Base-by-base conservation (phyloP, 495 filamentous ascomycete genomes). In the Penicillium cinerascens region DNA sequence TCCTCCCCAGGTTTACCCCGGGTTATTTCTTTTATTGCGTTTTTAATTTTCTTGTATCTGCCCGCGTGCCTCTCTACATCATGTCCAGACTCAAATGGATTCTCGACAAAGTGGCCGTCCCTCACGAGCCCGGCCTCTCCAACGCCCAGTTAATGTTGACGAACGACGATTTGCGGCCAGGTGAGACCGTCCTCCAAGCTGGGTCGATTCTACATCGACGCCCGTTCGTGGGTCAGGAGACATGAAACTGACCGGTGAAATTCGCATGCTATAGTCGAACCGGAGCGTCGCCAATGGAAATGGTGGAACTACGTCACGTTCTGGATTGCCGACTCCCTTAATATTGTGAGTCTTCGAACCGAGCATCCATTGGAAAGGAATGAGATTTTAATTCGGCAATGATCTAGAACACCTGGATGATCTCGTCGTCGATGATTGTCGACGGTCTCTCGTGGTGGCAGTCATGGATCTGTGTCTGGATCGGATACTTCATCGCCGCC, bases 301-400 rank as follows among this genome's bases (percentile, higher is more conserved):
- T 75, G 88, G 47, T 87, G 85, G 80, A 96, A 96, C 63, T 97
- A 91, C 60, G 83, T 96, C 48, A 87, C 85, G 17, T 95, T 95
- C 63, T 93, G 90, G 90, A 80, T 95, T 65, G 89, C 92, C 27
- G 92, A 97, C 71, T 92, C 88, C 6, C 90, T 96, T 69, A 97
- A 97, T 68, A 95, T 97, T 68, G 81, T 83, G 64, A 61, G 79
- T 76, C 35, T 25, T 25, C 16, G 21, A 21, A 6, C 3, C 20
- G 25, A 25, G 6, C 11, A 18, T 4, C 46, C 26, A n/a, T n/a
- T n/a, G n/a, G n/a, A n/a, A n/a, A n/a, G n/a, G 18, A 25, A 27
- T 20, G 9, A 23, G 5, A 38, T 18, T 38, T 61, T 64, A 56
- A 66, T 49, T 17, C n/a, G 18, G 33, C 3, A 10, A 38, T 33